These are phyloP conservation scores for Piloderma croceum DNA, from an alignment of 768 basidiomycete species.

Conservation along the genomic window DNA sequence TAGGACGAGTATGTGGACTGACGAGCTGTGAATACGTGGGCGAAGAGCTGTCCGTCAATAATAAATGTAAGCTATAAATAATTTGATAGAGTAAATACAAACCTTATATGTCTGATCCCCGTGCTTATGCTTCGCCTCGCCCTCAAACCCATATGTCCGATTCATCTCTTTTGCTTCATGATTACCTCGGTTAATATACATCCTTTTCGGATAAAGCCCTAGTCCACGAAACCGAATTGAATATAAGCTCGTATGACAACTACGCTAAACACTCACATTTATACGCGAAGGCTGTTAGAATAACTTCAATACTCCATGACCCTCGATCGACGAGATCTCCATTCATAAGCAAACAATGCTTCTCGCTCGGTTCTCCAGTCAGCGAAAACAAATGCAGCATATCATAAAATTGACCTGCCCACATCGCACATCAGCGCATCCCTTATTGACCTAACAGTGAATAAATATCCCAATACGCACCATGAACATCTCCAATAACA, in stretches of 20 bases:
- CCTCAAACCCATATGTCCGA: slow-evolving; percentile 87
- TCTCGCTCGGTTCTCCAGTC: slow-evolving; percentile 78
- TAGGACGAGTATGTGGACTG: slow-evolving; percentile 30
- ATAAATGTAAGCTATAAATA: slow-evolving; percentile 5
- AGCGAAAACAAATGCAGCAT: slow-evolving; percentile 80
- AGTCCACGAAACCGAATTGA: slow-evolving; percentile 14
- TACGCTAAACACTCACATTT: slow-evolving; percentile 60
- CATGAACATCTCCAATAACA: slow-evolving; percentile 95
- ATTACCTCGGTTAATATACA: slow-evolving; percentile 95
- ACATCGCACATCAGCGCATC: slow-evolving; percentile 6
- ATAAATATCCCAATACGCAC: slow-evolving; percentile 38
- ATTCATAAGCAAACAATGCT: slow-evolving; percentile 87
- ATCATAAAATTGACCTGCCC: slow-evolving; percentile 98
- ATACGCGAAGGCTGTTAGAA: slow-evolving; percentile 87
- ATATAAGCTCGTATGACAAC: slow-evolving; percentile 1
- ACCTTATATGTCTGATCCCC: slow-evolving; percentile 94
- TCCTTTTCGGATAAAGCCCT: slow-evolving; percentile 88
- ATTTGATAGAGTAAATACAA: slow-evolving; percentile 2
- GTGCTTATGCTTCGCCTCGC: slow-evolving; percentile 94
- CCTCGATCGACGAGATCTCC: slow-evolving; percentile 97
- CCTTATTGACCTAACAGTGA: neutral
- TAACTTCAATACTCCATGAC: slow-evolving; percentile 93
- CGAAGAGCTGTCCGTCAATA: slow-evolving; percentile 60
- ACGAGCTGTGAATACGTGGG: slow-evolving; percentile 90
- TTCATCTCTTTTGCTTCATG: slow-evolving; percentile 99